Evolutionary conservation across 371 early-diverging fungal genomes (phyloP).

Genomic region (Batkoa obscura): DNA sequence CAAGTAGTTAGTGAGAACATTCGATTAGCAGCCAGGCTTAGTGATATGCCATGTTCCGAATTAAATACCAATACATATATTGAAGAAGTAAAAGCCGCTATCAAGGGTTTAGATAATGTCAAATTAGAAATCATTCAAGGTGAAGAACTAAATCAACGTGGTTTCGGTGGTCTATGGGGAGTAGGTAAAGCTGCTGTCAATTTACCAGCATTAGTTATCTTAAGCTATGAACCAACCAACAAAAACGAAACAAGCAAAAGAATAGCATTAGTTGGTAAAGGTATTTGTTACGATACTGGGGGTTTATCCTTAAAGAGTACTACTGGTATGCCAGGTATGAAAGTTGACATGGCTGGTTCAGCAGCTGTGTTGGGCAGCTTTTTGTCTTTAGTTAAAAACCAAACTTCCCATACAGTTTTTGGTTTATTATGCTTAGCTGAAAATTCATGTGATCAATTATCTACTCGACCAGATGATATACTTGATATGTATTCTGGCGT

Average conservation of each 20-base stretch:
- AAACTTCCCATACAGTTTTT: neutral
- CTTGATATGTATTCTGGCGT: neutral
- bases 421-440: slow-evolving; percentile 6
- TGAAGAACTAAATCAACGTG: neutral
- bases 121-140: neutral
- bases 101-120: neutral
- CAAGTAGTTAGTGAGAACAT: neutral
- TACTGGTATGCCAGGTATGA: slow-evolving; percentile 5
- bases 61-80: neutral
- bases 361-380: slow-evolving; percentile 5
- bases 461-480: slow-evolving; percentile 6
- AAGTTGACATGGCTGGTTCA: slow-evolving; percentile 7
- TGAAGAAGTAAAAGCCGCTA: neutral
- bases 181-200: slow-evolving; percentile 4
- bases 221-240: neutral
- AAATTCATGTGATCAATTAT: slow-evolving; percentile 3
- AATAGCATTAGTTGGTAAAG: slow-evolving; percentile 8
- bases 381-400: neutral
- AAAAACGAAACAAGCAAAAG: neutral
- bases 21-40: neutral
- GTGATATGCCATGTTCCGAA: slow-evolving; percentile 1
- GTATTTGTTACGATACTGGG: slow-evolving; percentile 9
- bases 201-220: neutral
- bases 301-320: slow-evolving; percentile 6
- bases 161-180: slow-evolving; percentile 4